Percentiles rank a stretch among this genome's conserved stretches.
Conservation (phyloP, 768 basidiomycete genomes). For the Tulasnella sp. region DNA sequence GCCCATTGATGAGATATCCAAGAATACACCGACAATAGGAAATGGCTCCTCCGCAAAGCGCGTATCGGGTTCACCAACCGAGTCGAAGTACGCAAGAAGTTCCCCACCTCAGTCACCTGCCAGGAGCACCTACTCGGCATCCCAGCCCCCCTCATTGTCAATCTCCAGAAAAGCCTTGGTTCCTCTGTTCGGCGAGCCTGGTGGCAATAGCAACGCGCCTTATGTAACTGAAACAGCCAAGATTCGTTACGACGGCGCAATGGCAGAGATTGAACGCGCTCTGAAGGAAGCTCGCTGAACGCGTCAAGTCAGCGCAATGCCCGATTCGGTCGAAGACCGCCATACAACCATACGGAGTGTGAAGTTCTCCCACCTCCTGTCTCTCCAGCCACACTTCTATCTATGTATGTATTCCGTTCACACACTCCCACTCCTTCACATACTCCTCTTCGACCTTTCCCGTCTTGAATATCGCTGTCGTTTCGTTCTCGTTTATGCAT, state of each 20-base stretch:
- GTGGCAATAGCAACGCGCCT: background rate
- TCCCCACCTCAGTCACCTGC: background rate
- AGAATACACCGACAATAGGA: background rate
- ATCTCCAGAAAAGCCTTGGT: slow-evolving; percentile 2
- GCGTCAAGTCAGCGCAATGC: background rate
- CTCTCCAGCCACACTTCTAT: background rate
- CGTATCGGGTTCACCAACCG: background rate
- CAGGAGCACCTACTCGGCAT: slow-evolving; percentile 3
- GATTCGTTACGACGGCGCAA: slow-evolving; percentile 1
- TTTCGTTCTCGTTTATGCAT: background rate
- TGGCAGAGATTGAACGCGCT: slow-evolving; percentile 15
- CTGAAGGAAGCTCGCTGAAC: slow-evolving; percentile 4
- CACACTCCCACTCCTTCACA: background rate
- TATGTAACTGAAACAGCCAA: slow-evolving; percentile 14
- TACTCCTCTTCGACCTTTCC: background rate
- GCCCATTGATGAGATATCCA: background rate
- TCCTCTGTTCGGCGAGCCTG: background rate
- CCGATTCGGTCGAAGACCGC: background rate
- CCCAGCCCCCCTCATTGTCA: background rate
- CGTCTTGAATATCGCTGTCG: background rate
- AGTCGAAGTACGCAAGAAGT: background rate
- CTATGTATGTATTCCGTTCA: slow-evolving; percentile 4
- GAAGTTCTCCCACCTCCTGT: background rate
- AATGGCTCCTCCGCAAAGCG: slow-evolving; percentile 6
- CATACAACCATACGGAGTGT: background rate